These are phyloP conservation scores for Rhodotorula graminis DNA, from an alignment of 768 basidiomycete genomes.

Conservation along the genomic window DNA sequence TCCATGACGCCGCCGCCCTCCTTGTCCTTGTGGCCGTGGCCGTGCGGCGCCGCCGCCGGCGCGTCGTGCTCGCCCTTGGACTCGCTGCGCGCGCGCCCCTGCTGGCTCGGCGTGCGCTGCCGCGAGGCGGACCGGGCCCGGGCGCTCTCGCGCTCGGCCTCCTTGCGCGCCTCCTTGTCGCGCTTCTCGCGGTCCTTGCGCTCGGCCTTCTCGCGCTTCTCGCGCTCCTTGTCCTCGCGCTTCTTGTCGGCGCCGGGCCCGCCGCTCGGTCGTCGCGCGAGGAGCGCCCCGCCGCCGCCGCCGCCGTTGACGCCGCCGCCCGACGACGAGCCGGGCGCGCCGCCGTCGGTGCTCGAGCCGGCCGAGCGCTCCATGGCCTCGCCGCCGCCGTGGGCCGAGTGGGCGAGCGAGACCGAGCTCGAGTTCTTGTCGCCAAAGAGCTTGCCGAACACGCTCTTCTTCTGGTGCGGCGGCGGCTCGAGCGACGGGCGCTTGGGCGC, in stretches of 20 bases:
- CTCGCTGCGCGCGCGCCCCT: constrained; percentile 9
- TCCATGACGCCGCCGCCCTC: constrained; percentile 27
- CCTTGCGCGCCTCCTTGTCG: constrained; percentile 21
- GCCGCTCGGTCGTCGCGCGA: neutral
- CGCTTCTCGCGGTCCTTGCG: constrained; percentile 25
- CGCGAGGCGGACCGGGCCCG: neutral
- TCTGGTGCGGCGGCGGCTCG: constrained; percentile 1
- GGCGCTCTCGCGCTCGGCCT: constrained; percentile 24
- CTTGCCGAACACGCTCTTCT: constrained; percentile 40
- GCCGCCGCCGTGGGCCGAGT: neutral
- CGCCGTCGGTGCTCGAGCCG: neutral
- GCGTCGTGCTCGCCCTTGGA: neutral
- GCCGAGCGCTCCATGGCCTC: neutral
- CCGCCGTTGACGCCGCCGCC: neutral
- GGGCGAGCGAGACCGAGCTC: neutral
- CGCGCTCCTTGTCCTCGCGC: constrained; percentile 15
- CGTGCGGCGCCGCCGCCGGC: neutral
- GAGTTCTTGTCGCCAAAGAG: constrained; percentile 28
- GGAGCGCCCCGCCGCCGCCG: neutral
- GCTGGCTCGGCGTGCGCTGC: constrained; percentile 14
- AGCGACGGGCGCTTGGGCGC: constrained; percentile 6
- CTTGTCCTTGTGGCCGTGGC: constrained; percentile 2
- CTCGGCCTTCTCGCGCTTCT: constrained; percentile 23
- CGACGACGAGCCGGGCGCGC: neutral
- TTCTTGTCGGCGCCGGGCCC: neutral